These are phyloP conservation scores for Trifolium subterraneum DNA, from an alignment of 306 rosid species.

Conservation along the genomic window DNA sequence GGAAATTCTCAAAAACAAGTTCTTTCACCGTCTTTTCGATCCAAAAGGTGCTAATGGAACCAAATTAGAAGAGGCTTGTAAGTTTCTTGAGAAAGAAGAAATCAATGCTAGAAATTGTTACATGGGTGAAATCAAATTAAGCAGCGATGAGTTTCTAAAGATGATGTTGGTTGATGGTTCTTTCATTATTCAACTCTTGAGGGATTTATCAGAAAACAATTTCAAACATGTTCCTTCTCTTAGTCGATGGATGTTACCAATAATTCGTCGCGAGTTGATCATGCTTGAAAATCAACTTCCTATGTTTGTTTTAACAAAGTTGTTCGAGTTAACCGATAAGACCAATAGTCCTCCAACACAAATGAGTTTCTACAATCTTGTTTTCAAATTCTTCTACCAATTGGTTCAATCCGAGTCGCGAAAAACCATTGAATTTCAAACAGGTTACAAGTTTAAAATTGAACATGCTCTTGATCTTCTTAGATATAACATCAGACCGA, in stretches of 20 bases:
- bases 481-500: constrained; percentile 36
- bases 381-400: constrained; percentile 47
- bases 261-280: constrained; percentile 44
- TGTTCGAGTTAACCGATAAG: constrained; percentile 42
- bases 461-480: constrained; percentile 54
- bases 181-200: constrained; percentile 48
- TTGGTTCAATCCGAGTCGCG: constrained; percentile 36
- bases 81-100: constrained; percentile 38
- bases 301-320: constrained; percentile 39
- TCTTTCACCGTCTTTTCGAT: constrained; percentile 36
- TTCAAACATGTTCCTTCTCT: constrained; percentile 23
- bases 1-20: constrained; percentile 35
- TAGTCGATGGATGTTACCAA: constrained; percentile 55
- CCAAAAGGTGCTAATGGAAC: not conserved
- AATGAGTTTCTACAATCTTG: constrained; percentile 29
- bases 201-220: not conserved
- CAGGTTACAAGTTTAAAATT: not conserved
- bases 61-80: constrained; percentile 31
- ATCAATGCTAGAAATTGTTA: constrained; percentile 35
- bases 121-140: constrained; percentile 30
- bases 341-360: too few species aligned
- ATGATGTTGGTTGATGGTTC: constrained; percentile 52
- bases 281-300: constrained; percentile 65
- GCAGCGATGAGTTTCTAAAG: constrained; percentile 42
- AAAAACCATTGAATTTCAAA: not conserved